Conservation (phyloP, 768 basidiomycete species). For the Phaeotremella skinneri region DNA sequence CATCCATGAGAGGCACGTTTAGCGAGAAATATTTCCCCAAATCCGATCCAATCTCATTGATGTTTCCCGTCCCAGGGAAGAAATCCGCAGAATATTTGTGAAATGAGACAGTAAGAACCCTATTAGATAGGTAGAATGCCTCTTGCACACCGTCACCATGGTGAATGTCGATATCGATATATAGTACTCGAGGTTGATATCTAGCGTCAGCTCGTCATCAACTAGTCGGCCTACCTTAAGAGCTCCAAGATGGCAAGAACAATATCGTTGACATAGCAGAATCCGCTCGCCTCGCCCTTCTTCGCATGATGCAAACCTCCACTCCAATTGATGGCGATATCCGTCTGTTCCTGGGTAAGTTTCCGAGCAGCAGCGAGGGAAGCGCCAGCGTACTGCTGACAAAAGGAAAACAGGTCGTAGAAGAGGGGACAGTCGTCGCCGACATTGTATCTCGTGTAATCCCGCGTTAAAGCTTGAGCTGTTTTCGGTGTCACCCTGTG, state of each 20-base stretch:
- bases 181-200: constrained; percentile 87
- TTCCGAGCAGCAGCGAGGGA: constrained; percentile 88
- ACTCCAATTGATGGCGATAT: constrained; percentile 99
- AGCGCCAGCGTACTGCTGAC: constrained; percentile 87
- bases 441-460: constrained; percentile 76
- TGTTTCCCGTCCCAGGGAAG: constrained; percentile 94
- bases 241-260: constrained; percentile 91
- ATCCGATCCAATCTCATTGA: constrained; percentile 78
- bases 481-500: constrained; percentile 78
- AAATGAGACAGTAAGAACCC: constrained; percentile 98
- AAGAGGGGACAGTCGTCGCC: constrained; percentile 98
- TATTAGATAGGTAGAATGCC: constrained; percentile 94
- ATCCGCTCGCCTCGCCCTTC: constrained; percentile 94
- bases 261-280: constrained; percentile 97
- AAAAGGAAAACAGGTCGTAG: constrained; percentile 90
- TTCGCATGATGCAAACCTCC: constrained; percentile 98
- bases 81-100: constrained; percentile 99
- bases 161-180: constrained; percentile 99
- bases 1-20: constrained; percentile 92
- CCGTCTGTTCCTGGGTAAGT: constrained; percentile 75
- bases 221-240: constrained; percentile 62
- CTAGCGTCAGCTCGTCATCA: constrained; percentile 53
- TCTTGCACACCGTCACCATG: constrained; percentile 98
- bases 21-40: constrained; percentile 90
- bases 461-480: constrained; percentile 30